Conservation (phyloP, 805 yeast genomes). For the Maudiozyma serrabonitensis region DNA sequence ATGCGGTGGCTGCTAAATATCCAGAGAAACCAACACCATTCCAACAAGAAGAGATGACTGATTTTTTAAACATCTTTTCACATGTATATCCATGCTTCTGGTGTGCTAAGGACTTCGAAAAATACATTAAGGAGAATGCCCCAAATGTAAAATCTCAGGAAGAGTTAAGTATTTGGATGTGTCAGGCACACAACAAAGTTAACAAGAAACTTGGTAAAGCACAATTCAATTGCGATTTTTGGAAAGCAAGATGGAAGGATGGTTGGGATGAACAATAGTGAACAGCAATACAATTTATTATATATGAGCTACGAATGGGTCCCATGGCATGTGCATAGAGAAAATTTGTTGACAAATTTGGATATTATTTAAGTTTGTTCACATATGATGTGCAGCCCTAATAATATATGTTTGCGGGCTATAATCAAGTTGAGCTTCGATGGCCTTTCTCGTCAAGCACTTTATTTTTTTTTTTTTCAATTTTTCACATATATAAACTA, state of each 20-base stretch:
- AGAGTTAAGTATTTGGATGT: conserved; percentile 81
- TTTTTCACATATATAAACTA: too few species aligned
- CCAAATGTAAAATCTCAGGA: conserved; percentile 63
- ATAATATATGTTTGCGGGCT: too few species aligned
- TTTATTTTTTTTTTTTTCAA: too few species aligned
- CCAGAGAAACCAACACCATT: conserved; percentile 57
- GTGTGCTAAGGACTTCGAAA: conserved; percentile 80
- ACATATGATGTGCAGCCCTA: not conserved
- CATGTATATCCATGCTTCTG: conserved; percentile 88
- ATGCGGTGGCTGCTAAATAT: conserved; percentile 81
- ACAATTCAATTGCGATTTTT: conserved; percentile 73
- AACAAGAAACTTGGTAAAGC: conserved; percentile 81
- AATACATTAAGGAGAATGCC: conserved; percentile 44
- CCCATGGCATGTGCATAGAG: too few species aligned
- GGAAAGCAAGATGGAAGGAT: conserved; percentile 92
- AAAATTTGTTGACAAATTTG: too few species aligned
- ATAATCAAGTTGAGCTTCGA: too few species aligned
- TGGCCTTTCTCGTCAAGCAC: not conserved
- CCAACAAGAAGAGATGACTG: conserved; percentile 63
- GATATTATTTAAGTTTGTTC: too few species aligned
- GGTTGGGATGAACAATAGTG: conserved; percentile 49
- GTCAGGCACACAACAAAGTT: conserved; percentile 91
- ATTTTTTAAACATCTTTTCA: conserved; percentile 63
- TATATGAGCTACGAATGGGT: too few species aligned
- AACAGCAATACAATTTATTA: not conserved